Conservation (phyloP, 306 rosid genomes). For the Prunus mira region DNA sequence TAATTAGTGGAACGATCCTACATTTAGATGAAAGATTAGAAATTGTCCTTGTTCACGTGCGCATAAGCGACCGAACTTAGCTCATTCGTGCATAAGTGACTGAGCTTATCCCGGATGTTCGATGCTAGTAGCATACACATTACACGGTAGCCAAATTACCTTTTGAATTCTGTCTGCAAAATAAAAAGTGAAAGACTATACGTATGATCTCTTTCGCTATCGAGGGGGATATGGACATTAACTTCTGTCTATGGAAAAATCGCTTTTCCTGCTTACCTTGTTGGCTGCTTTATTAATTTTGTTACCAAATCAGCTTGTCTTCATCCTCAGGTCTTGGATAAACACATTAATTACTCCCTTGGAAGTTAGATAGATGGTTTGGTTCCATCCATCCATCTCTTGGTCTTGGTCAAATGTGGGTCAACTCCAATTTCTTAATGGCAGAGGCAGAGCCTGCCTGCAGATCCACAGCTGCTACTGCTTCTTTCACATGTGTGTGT, state of each 20-base stretch:
- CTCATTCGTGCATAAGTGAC: too few relatives aligned
- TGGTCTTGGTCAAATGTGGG: neutral
- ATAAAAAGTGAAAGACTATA: neutral
- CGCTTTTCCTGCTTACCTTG: neutral
- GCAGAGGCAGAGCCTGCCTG: neutral
- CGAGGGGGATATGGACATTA: slow-evolving; percentile 1
- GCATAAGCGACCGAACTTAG: too few relatives aligned
- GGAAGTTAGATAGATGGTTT: neutral
- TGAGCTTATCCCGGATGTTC: too few relatives aligned
- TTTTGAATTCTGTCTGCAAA: neutral
- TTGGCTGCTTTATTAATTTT: neutral
- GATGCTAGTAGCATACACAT: neutral
- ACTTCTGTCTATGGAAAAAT: neutral
- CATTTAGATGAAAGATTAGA: too few relatives aligned
- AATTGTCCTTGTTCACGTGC: too few relatives aligned
- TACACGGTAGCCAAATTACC: neutral
- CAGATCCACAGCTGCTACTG: neutral
- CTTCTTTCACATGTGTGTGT: neutral
- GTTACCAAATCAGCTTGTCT: neutral
- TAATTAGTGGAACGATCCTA: too few relatives aligned
- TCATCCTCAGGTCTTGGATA: neutral
- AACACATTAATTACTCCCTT: neutral
- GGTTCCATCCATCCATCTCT: neutral
- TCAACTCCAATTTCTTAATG: neutral
- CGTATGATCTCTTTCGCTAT: neutral